phyloP scores from a whole-genome alignment of 192 early-diverging fungal species.

The Backusella westeae region DNA sequence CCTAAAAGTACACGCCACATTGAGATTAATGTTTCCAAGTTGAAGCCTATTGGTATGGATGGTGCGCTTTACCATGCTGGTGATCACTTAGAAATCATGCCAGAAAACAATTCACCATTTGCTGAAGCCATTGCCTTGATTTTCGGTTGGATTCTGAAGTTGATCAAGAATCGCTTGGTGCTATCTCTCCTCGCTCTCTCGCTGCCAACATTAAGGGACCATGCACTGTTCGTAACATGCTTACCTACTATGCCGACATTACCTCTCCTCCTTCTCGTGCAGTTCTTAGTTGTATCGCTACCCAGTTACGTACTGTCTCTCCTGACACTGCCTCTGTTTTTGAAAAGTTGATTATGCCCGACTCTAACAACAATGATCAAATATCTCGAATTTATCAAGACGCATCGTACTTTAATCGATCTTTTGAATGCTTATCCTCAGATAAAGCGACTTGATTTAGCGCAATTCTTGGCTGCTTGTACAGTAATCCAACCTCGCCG shows the following conservation, averaged over 20 bases:
- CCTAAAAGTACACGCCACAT: constrained; percentile 43
- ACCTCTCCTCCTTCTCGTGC: constrained; percentile 34
- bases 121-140: constrained; percentile 42
- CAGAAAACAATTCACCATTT: constrained; percentile 34
- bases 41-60: constrained; percentile 9
- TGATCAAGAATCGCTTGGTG: constrained; percentile 20
- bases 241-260: constrained; percentile 51
- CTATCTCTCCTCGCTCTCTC: constrained; percentile 44
- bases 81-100: constrained; percentile 53
- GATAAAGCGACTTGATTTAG: constrained; percentile 30
- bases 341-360: constrained; percentile 30
- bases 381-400: constrained; percentile 31
- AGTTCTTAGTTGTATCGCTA: constrained; percentile 38
- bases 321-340: constrained; percentile 35
- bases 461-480: constrained; percentile 40
- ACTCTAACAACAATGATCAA: constrained; percentile 19
- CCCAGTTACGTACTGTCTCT: constrained; percentile 26
- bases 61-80: constrained; percentile 41
- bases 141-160: constrained; percentile 42
- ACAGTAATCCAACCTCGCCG: constrained; percentile 70
- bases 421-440: constrained; percentile 25
- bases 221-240: constrained; percentile 43
- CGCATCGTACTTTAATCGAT: constrained; percentile 29
- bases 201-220: constrained; percentile 43
- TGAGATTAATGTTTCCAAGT: constrained; percentile 25